Conservation (phyloP, 208 protist genomes). For the Zelonia costaricensis region DNA sequence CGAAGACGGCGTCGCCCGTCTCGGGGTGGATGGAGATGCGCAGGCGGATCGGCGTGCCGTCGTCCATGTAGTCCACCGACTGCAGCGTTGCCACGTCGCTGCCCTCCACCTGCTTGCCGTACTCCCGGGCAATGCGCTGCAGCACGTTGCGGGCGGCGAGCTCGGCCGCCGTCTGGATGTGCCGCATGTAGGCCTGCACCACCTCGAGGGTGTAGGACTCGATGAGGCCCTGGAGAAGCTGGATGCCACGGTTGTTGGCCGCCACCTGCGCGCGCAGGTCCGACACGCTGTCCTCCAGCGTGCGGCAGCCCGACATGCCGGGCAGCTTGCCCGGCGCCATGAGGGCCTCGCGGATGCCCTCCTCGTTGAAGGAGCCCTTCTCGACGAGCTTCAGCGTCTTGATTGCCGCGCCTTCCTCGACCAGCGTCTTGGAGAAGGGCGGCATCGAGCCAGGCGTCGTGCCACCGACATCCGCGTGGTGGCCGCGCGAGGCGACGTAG, state of each 20-base stretch:
- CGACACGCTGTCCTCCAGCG: conserved; percentile 91
- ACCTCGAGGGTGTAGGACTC: conserved; percentile 75
- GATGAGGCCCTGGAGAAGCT: conserved; percentile 88
- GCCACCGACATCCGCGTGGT: conserved; percentile 97
- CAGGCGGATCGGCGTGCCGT: conserved; percentile 90
- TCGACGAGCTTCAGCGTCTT: conserved; percentile 93
- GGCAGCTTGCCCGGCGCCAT: conserved; percentile 61
- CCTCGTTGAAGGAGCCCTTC: conserved; percentile 86
- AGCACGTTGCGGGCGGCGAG: conserved; percentile 91
- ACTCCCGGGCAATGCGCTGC: conserved; percentile 41
- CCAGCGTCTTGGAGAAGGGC: conserved; percentile 91
- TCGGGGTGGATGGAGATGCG: conserved; percentile 75
- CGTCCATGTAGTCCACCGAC: conserved; percentile 93
- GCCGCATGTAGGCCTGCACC: conserved; percentile 95
- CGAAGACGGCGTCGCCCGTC: conserved; percentile 83
- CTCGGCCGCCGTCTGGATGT: conserved; percentile 93
- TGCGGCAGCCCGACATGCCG: conserved; percentile 75
- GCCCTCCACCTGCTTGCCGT: conserved; percentile 27
- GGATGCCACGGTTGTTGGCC: conserved; percentile 93
- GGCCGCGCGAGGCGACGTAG: conserved; percentile 94
- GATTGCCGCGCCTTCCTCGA: conserved; percentile 94
- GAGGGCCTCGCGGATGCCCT: conserved; percentile 84
- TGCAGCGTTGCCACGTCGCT: conserved; percentile 25
- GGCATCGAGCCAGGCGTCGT: conserved; percentile 96
- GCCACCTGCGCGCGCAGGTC: conserved; percentile 94